These are phyloP conservation scores for Aureoboletus auriporus DNA, from an alignment of 768 basidiomycete genomes.

Conservation along the genomic window DNA sequence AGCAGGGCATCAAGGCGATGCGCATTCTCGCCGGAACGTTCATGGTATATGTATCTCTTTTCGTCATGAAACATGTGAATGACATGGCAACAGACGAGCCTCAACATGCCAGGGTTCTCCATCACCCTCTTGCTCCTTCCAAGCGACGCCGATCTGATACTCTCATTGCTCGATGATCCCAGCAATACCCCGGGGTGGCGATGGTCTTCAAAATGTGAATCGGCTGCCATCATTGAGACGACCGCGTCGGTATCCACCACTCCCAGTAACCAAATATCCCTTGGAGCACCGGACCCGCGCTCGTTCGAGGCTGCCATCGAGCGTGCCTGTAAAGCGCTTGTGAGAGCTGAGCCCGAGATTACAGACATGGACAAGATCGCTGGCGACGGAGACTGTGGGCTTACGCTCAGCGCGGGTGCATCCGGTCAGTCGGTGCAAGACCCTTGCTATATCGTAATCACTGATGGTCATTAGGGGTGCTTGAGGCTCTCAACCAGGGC, in stretches of 20 bases:
- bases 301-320: slow-evolving; percentile 53
- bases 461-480: slow-evolving; percentile 43
- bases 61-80: neutral
- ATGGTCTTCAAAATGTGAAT: slow-evolving; percentile 55
- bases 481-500: slow-evolving; percentile 52
- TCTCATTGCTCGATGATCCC: slow-evolving; percentile 67
- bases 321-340: slow-evolving; percentile 60
- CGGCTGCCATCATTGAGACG: slow-evolving; percentile 25
- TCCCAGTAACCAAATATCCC: slow-evolving; percentile 6
- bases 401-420: slow-evolving; percentile 72
- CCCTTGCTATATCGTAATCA: neutral
- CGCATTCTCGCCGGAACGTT: slow-evolving; percentile 76
- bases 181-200: slow-evolving; percentile 81
- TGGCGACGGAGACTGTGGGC: slow-evolving; percentile 82
- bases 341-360: slow-evolving; percentile 82
- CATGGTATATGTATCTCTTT: slow-evolving; percentile 54
- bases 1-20: slow-evolving; percentile 51
- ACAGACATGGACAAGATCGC: slow-evolving; percentile 89
- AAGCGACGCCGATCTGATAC: slow-evolving; percentile 37
- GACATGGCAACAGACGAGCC: slow-evolving; percentile 55
- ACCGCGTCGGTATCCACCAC: slow-evolving; percentile 10
- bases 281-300: slow-evolving; percentile 41
- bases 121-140: slow-evolving; percentile 80
- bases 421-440: slow-evolving; percentile 40
- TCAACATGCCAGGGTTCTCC: slow-evolving; percentile 93